Evolutionary conservation across 1,139 yeast species (phyloP), one percentile per base, ranked within the genome.

Genomic region (Meyerozyma smithsonii): DNA sequence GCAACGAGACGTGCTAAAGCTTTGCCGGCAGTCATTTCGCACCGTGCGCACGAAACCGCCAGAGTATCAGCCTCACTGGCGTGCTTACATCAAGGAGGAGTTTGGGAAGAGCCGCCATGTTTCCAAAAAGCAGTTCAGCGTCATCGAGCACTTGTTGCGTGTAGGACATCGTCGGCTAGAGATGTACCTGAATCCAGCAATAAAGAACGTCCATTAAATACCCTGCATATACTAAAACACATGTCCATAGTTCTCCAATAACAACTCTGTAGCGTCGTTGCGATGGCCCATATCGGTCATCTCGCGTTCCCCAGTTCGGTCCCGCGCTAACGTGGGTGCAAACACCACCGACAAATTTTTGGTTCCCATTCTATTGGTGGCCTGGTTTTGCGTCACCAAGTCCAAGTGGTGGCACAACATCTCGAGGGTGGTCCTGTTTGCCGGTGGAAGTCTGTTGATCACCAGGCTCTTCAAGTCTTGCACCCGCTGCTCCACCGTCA

Each of bases 311-410:
- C 96, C 95, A 19, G 81, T 74, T 45, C 72, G 69, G 50, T 89
- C 96, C 44, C 97, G 71, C 0, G 89, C 85, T 39, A 92, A 66
- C 3, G 97, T 89, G 1, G 99, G 98, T 0, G 97, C 96, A 70
- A 92, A 92, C 14, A 92, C 96, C 38, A 94, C 92, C 1, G 96
- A 84, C 42, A 94, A 62, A 53, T 94, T 89, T 58, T 81, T 80
- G 48, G 77, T 67, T 24, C 78, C 86, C 99, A 92, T 92, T 58
- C 86, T 70, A 53, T 84, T 86, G 32, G 63, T 57, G 14, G 61
- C 58, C 33, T 74, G 67, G 55, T 69, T 65, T 7, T 66, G 59
- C 39, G 73, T 72, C 23, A 86, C 77, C 45, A 74, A 63, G 36
- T 74, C 68, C 48, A 92, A 68, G 64, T 92, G 98, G 41, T 67